phyloP scores from a whole-genome alignment of 2,329 filamentous ascomycete genomes.

The Penicillium sp. region DNA sequence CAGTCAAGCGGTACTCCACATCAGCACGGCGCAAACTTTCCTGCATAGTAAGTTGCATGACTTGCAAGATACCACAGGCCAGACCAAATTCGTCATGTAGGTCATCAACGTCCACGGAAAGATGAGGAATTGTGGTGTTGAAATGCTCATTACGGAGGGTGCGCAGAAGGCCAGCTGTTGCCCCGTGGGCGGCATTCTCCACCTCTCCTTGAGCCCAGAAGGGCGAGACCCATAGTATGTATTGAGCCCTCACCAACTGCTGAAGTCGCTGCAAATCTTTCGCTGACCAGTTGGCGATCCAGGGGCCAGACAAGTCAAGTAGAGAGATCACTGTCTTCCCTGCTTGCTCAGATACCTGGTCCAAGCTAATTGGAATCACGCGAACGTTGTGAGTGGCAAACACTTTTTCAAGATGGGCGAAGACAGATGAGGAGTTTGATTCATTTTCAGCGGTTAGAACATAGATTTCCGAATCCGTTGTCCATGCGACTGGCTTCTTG shows the following conservation, averaged over 20 bases:
- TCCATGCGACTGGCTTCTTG: constrained; percentile 17
- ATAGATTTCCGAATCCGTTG: constrained; percentile 22
- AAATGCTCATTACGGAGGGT: constrained; percentile 31
- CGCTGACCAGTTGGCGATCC: constrained; percentile 18
- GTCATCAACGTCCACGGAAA: constrained; percentile 23
- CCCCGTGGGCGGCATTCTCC: constrained; percentile 24
- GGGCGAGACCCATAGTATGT: constrained; percentile 28
- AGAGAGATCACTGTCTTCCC: constrained; percentile 27
- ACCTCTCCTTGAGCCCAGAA: constrained; percentile 17
- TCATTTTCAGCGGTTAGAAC: constrained; percentile 13
- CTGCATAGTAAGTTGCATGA: constrained; percentile 23
- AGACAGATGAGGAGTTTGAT: constrained; percentile 7
- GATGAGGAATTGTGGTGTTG: constrained; percentile 23
- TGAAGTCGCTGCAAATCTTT: constrained; percentile 19
- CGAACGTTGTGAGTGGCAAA: constrained; percentile 20
- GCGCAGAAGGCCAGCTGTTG: constrained; percentile 29
- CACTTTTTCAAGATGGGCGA: constrained; percentile 16
- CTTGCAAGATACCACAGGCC: constrained; percentile 19
- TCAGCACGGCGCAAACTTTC: constrained; percentile 17
- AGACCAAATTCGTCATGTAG: constrained; percentile 14
- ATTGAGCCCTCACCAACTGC: constrained; percentile 18
- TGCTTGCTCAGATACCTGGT: constrained; percentile 14
- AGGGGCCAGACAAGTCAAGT: constrained; percentile 22
- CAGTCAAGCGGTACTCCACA: constrained; percentile 20
- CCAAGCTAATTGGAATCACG: constrained; percentile 14